phyloP scores from a whole-genome alignment of 2,329 filamentous ascomycete species.

The Trichoderma guizhouense region DNA sequence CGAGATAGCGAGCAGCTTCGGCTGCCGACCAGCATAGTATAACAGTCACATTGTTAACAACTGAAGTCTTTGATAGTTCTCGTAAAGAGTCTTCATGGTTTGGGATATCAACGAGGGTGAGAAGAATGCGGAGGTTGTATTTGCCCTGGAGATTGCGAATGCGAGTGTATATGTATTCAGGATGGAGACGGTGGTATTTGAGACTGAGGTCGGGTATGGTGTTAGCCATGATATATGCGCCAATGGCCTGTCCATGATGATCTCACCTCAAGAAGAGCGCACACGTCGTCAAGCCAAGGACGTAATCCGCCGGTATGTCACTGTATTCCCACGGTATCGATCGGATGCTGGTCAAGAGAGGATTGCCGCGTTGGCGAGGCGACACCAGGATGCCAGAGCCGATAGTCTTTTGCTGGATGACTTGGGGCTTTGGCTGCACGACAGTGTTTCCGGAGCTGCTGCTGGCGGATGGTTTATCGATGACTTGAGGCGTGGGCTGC shows the following conservation, averaged over 20 bases:
- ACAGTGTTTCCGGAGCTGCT: slow-evolving; percentile 51
- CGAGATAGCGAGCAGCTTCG: slow-evolving; percentile 89
- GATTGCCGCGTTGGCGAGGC: slow-evolving; percentile 90
- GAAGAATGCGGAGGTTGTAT: slow-evolving; percentile 80
- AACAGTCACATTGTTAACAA: slow-evolving; percentile 89
- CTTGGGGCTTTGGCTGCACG: slow-evolving; percentile 85
- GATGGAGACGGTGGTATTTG: slow-evolving; percentile 95
- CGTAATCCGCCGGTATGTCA: slow-evolving; percentile 93
- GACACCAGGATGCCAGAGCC: slow-evolving; percentile 86
- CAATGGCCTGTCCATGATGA: background rate
- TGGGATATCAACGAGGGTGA: slow-evolving; percentile 90
- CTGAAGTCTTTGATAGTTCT: slow-evolving; percentile 85
- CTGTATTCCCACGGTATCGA: slow-evolving; percentile 93
- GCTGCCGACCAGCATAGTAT: slow-evolving; percentile 92
- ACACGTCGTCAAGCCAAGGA: slow-evolving; percentile 81
- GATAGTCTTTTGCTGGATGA: slow-evolving; percentile 61
- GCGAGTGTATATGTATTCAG: slow-evolving; percentile 95
- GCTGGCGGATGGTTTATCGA: slow-evolving; percentile 47
- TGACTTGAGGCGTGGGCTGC: slow-evolving; percentile 52
- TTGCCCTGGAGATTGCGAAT: slow-evolving; percentile 80
- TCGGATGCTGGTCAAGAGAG: slow-evolving; percentile 78
- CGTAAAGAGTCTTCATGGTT: slow-evolving; percentile 89
- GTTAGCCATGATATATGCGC: background rate
- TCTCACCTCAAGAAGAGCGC: slow-evolving; percentile 74
- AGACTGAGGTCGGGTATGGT: slow-evolving; percentile 49